Conservation (phyloP, 306 rosid genomes). For the Aeschynomene evenia region DNA sequence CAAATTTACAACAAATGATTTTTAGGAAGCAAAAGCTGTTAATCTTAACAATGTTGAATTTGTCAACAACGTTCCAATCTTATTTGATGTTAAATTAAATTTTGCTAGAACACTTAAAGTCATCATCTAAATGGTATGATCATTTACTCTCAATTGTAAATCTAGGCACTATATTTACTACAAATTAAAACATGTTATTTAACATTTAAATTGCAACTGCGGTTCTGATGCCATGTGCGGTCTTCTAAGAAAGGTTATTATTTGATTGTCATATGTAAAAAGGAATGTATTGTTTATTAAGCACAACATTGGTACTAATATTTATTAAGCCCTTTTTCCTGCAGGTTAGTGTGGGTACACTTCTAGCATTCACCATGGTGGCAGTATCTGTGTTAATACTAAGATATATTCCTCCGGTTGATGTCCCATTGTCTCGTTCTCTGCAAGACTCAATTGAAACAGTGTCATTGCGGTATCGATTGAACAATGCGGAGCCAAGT, state of each 20-base stretch:
- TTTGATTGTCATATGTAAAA: background rate
- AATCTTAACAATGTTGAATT: background rate
- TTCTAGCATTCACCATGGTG: conserved; percentile 84
- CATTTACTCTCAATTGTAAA: background rate
- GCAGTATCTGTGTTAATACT: conserved; percentile 78
- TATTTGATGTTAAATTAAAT: no score
- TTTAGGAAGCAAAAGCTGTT: background rate
- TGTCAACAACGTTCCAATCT: background rate
- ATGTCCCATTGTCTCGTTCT: conserved; percentile 76
- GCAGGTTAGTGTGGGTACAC: conserved; percentile 98
- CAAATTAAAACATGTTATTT: no score
- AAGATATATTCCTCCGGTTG: conserved; percentile 86
- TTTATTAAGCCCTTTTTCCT: conserved; percentile 24
- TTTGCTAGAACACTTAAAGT: background rate
- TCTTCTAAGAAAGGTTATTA: background rate
- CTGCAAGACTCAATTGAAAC: conserved; percentile 54
- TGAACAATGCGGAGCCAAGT: conserved; percentile 19
- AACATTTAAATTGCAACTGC: no score
- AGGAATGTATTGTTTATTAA: background rate
- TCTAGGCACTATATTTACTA: no score
- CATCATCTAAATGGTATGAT: background rate
- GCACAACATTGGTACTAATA: background rate
- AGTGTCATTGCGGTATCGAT: conserved; percentile 12
- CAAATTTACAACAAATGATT: background rate
- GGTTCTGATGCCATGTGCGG: conserved; percentile 2